These are phyloP conservation scores for Suillus luteus DNA, from an alignment of 768 basidiomycete species.

Conservation along the genomic window DNA sequence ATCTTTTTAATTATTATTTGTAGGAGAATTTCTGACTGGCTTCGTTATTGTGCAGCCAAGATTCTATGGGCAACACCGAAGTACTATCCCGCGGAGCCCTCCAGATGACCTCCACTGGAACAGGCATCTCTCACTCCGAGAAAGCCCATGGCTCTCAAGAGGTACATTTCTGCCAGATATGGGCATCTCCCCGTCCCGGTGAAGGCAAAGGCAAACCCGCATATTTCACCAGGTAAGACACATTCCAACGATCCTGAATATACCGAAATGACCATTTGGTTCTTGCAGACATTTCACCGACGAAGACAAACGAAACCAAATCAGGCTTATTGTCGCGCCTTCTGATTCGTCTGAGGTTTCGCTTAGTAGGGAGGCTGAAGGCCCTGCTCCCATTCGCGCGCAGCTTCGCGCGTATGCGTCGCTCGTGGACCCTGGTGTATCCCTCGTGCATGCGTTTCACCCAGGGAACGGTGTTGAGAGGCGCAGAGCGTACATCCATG, in stretches of 20 bases:
- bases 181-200: slow-evolving; percentile 51
- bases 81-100: slow-evolving; percentile 86
- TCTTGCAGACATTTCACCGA: slow-evolving; percentile 68
- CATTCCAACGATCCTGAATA: not conserved
- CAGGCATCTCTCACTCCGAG: slow-evolving; percentile 86
- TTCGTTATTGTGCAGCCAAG: slow-evolving; percentile 54
- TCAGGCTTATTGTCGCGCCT: slow-evolving; percentile 79
- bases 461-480: slow-evolving; percentile 30
- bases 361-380: slow-evolving; percentile 62
- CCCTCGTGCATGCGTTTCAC: slow-evolving; percentile 52
- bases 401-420: slow-evolving; percentile 74
- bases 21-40: not conserved
- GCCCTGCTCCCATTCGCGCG: slow-evolving; percentile 82
- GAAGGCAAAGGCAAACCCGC: slow-evolving; percentile 48
- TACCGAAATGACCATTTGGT: not conserved
- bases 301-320: slow-evolving; percentile 73
- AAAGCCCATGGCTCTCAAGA: slow-evolving; percentile 50
- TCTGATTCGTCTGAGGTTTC: slow-evolving; percentile 57
- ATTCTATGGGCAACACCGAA: slow-evolving; percentile 91
- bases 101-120: slow-evolving; percentile 91
- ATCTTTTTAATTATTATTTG: not conserved
- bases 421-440: slow-evolving; percentile 59
- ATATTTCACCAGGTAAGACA: slow-evolving; percentile 75
- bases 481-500: slow-evolving; percentile 80
- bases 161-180: slow-evolving; percentile 71